Evolutionary conservation across 2,329 filamentous ascomycete genomes (phyloP).

Genomic region (Xylaria sp.): DNA sequence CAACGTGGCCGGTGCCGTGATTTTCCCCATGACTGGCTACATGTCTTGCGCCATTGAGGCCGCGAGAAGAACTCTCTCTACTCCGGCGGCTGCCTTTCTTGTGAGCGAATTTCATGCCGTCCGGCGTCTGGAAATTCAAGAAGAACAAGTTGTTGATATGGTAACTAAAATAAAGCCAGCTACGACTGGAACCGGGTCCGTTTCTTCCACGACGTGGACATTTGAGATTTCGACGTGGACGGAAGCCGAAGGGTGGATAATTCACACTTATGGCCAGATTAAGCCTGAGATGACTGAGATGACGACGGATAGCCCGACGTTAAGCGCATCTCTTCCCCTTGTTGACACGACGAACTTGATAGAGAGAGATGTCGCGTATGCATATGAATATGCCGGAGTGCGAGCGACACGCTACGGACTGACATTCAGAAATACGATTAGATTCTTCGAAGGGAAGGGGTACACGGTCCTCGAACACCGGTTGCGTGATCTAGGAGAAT

Average conservation of each 20-base stretch:
- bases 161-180: constrained; percentile 35
- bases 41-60: constrained; percentile 24
- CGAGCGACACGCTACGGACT: constrained; percentile 37
- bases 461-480: constrained; percentile 32
- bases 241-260: constrained; percentile 30
- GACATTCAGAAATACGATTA: constrained; percentile 33
- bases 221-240: constrained; percentile 35
- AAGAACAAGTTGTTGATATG: constrained; percentile 38
- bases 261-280: constrained; percentile 34
- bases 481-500: constrained; percentile 32
- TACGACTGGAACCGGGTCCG: constrained; percentile 5
- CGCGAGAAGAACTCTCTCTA: constrained; percentile 1
- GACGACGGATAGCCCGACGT: constrained; percentile 28
- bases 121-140: constrained; percentile 36
- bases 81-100: constrained; percentile 3
- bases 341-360: constrained; percentile 2
- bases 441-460: constrained; percentile 31
- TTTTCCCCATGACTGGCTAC: constrained; percentile 29
- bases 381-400: constrained; percentile 5
- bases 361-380: constrained; percentile 13
- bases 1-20: constrained; percentile 40
- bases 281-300: constrained; percentile 27
- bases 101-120: constrained; percentile 24
- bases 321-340: constrained; percentile 18
- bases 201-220: constrained; percentile 15